Conservation (phyloP, 164 flowering plant genomes). For the Liquidambar formosana region DNA sequence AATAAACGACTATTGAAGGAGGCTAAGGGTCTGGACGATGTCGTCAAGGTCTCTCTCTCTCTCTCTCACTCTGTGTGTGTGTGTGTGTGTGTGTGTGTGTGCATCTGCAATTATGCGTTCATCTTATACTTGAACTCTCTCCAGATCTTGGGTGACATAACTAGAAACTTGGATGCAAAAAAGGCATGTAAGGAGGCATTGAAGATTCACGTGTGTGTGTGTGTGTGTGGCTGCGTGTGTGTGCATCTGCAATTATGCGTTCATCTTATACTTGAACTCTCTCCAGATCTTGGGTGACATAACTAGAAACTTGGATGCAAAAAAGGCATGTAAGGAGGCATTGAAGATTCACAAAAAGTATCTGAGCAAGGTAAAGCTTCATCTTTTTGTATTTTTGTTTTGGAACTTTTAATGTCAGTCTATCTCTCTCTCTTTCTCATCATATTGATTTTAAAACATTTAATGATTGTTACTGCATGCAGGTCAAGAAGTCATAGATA, state of each 20-base stretch:
- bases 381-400: not conserved
- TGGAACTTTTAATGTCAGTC: too few species aligned
- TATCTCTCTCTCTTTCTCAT: not conserved
- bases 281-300: constrained; percentile 72
- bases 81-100: too few species aligned
- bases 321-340: constrained; percentile 75
- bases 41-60: constrained; percentile 57
- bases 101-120: not conserved
- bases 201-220: constrained; percentile 46
- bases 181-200: constrained; percentile 76
- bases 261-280: constrained; percentile 1
- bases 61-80: constrained; percentile 9
- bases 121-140: constrained; percentile 1
- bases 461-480: constrained; percentile 1
- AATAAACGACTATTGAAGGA: constrained; percentile 67
- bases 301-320: constrained; percentile 75
- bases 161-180: constrained; percentile 74
- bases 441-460: not conserved
- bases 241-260: not conserved
- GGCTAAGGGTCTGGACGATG: constrained; percentile 89
- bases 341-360: constrained; percentile 78
- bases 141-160: constrained; percentile 76
- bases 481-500: constrained; percentile 18
- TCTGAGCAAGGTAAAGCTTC: constrained; percentile 42
- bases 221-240: too few species aligned